Evolutionary conservation across 495 filamentous ascomycete genomes (phyloP).

Genomic region (Choiromyces venosus): DNA sequence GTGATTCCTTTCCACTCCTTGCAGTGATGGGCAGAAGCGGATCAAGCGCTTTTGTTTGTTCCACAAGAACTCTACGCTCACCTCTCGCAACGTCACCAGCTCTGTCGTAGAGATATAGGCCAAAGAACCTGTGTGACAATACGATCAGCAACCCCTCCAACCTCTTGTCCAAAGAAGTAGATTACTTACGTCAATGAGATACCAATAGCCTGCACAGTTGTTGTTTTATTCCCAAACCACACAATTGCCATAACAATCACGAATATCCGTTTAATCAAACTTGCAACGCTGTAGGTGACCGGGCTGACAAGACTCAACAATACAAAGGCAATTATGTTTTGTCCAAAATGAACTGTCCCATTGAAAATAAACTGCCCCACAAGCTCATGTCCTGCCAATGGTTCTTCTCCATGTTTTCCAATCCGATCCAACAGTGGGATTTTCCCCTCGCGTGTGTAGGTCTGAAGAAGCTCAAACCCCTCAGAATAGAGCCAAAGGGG

Average conservation of each 20-base stretch:
- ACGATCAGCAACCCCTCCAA: conserved; percentile 5
- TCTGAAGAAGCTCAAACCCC: conserved; percentile 66
- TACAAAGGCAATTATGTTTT: conserved; percentile 92
- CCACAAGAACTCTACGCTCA: conserved; percentile 59
- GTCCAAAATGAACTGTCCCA: conserved; percentile 91
- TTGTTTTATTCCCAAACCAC: conserved; percentile 90
- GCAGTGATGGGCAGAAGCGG: conserved; percentile 64
- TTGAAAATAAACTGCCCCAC: conserved; percentile 89
- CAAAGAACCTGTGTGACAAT: conserved; percentile 55
- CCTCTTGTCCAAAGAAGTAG: not conserved
- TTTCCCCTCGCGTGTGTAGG: conserved; percentile 59
- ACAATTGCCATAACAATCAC: conserved; percentile 92
- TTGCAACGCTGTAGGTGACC: conserved; percentile 94
- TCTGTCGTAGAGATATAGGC: conserved; percentile 93
- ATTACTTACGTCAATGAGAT: conserved; percentile 63
- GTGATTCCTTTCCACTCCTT: conserved; percentile 13
- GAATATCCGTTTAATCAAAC: conserved; percentile 91
- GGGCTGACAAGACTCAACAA: conserved; percentile 86
- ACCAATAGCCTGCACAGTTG: conserved; percentile 71
- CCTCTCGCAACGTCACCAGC: conserved; percentile 78
- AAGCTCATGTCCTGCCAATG: conserved; percentile 47
- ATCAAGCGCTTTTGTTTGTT: conserved; percentile 56
- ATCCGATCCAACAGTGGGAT: conserved; percentile 57
- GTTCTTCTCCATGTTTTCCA: conserved; percentile 60
- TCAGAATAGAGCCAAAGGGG: conserved; percentile 93